Conservation (phyloP, 2,329 filamentous ascomycete genomes). For the Sordariomycetes sp. region DNA sequence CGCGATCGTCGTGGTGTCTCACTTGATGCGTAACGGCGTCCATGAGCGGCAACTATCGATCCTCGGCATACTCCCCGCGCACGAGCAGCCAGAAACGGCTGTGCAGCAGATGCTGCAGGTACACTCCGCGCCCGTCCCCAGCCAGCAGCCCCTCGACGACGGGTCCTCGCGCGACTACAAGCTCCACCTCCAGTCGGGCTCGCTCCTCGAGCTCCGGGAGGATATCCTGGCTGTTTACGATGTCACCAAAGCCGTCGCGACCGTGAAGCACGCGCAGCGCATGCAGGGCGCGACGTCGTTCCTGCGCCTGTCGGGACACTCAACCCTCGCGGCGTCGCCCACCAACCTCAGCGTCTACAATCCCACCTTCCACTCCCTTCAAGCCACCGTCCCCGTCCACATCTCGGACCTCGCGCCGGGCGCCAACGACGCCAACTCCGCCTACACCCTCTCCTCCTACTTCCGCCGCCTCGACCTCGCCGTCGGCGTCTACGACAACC, state of each 20-base stretch:
- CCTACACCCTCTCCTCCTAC: slow-evolving; percentile 40
- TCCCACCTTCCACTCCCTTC: slow-evolving; percentile 51
- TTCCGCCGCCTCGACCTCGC: slow-evolving; percentile 54
- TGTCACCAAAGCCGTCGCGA: slow-evolving; percentile 48
- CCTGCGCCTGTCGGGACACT: slow-evolving; percentile 51
- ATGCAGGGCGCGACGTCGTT: slow-evolving; percentile 45
- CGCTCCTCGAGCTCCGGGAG: slow-evolving; percentile 44
- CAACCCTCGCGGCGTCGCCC: slow-evolving; percentile 47
- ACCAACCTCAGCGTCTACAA: slow-evolving; percentile 51
- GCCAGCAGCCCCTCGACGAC: slow-evolving; percentile 9
- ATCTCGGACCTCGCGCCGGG: slow-evolving; percentile 19
- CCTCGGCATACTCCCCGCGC: slow-evolving; percentile 13
- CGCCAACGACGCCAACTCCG: slow-evolving; percentile 14
- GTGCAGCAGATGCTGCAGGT: slow-evolving; percentile 23
- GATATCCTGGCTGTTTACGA: slow-evolving; percentile 48
- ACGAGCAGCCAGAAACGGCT: slow-evolving; percentile 10
- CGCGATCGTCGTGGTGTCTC: slow-evolving; percentile 30
- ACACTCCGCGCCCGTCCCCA: slow-evolving; percentile 22
- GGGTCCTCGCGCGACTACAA: slow-evolving; percentile 23
- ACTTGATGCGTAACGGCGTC: slow-evolving; percentile 8
- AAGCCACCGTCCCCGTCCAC: slow-evolving; percentile 32
- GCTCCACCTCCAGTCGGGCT: slow-evolving; percentile 50
- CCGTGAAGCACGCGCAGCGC: slow-evolving; percentile 38
- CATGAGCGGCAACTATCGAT: slow-evolving; percentile 18
- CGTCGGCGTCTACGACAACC: slow-evolving; percentile 48